A percentile compares a stretch with the other conserved stretches of the same genome.
Conservation (phyloP, 495 filamentous ascomycete genomes). For the Penicillium chermesinum region DNA sequence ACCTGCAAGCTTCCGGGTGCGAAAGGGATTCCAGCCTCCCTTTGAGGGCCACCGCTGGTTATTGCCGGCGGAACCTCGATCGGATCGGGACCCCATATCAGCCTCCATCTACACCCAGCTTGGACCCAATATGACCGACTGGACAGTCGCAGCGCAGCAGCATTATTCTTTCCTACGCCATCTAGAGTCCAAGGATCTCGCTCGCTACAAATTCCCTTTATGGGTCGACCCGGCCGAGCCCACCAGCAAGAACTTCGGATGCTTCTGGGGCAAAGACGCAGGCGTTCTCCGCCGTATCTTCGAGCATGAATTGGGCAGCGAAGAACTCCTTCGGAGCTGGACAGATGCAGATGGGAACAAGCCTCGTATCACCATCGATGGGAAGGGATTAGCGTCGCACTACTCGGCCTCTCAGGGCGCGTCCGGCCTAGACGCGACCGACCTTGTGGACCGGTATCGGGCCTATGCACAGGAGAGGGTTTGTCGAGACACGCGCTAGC, state of each 20-base stretch:
- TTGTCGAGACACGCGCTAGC: conserved; percentile 14
- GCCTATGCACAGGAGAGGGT: conserved; percentile 47
- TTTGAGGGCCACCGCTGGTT: conserved; percentile 32
- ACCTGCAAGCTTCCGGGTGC: conserved; percentile 20
- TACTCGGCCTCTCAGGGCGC: conserved; percentile 35
- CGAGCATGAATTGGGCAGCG: conserved; percentile 1
- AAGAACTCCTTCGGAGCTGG: conserved; percentile 1
- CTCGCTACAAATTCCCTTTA: conserved; percentile 48
- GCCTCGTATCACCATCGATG: conserved; percentile 44
- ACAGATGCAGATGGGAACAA: conserved; percentile 2
- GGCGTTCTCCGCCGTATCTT: conserved; percentile 11
- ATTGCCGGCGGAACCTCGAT: conserved; percentile 15
- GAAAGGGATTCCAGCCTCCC: conserved; percentile 22
- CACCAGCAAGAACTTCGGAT: conserved; percentile 44
- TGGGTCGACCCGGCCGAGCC: conserved; percentile 42
- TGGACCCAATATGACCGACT: conserved; percentile 35
- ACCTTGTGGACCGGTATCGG: conserved; percentile 48
- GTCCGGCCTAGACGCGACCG: conserved; percentile 42
- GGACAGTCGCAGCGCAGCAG: conserved; percentile 49
- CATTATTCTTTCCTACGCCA: conserved; percentile 53
- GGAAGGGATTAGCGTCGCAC: conserved; percentile 47
- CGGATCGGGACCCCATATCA: conserved; percentile 26
- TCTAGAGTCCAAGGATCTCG: conserved; percentile 39
- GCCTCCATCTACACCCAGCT: conserved; percentile 26
- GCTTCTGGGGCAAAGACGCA: conserved; percentile 42